Evolutionary conservation across 306 rosid genomes (phyloP).

Genomic region (Hippophae gyantsensis): DNA sequence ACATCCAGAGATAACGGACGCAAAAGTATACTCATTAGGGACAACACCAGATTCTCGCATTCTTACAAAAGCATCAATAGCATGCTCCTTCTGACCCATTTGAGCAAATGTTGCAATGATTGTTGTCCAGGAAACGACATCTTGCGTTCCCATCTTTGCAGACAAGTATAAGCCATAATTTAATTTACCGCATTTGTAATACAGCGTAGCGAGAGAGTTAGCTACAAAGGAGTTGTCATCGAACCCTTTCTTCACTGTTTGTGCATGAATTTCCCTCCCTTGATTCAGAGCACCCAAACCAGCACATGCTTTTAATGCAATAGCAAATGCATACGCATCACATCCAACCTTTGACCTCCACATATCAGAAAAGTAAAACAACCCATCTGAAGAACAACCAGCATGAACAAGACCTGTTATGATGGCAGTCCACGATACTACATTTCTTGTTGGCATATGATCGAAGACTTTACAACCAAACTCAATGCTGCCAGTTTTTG

Average conservation of each 20-base stretch:
- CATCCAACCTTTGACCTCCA: conserved; percentile 57
- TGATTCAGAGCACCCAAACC: conserved; percentile 40
- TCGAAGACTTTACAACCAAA: conserved; percentile 47
- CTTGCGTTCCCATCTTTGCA: conserved; percentile 40
- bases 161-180: conserved; percentile 50
- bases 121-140: conserved; percentile 82
- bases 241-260: conserved; percentile 56
- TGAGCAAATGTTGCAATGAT: conserved; percentile 42
- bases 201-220: conserved; percentile 61
- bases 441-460: conserved; percentile 45
- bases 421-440: conserved; percentile 63
- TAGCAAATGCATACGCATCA: conserved; percentile 52
- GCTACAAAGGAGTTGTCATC: conserved; percentile 51
- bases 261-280: conserved; percentile 59
- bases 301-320: conserved; percentile 66
- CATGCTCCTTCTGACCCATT: conserved; percentile 46
- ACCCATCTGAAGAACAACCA: conserved; percentile 39
- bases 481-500: conserved; percentile 51
- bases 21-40: conserved; percentile 70
- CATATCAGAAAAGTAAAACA: conserved; percentile 62
- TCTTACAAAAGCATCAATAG: conserved; percentile 45
- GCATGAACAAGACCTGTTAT: conserved; percentile 66
- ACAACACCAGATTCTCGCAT: conserved; percentile 48
- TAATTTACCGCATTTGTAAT: conserved; percentile 64
- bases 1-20: conserved; percentile 53